Evolutionary conservation across 805 yeast genomes (phyloP).

Genomic region (Allodekkera sacchari): DNA sequence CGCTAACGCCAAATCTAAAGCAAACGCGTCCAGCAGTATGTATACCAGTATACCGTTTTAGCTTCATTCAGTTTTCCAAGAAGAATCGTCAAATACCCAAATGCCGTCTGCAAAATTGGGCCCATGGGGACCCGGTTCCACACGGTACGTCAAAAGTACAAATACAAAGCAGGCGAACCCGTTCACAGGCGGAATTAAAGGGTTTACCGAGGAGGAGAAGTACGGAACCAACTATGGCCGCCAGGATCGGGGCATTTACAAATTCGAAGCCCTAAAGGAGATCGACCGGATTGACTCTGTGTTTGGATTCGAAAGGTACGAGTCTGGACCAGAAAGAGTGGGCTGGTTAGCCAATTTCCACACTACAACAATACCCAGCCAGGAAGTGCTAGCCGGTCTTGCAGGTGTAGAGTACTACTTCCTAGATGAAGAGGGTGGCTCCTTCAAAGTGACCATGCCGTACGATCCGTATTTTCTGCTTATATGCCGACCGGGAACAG

Average conservation of each 20-base stretch:
- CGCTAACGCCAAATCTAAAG: too few relatives aligned
- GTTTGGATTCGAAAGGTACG: slow-evolving; percentile 85
- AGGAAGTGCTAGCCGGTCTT: slow-evolving; percentile 53
- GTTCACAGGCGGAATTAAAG: too few relatives aligned
- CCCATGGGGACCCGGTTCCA: slow-evolving; percentile 19
- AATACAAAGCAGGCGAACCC: too few relatives aligned
- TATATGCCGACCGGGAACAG: slow-evolving; percentile 50
- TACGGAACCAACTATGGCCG: too few relatives aligned
- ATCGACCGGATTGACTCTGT: slow-evolving; percentile 63
- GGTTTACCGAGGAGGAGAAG: too few relatives aligned
- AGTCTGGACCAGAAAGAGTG: slow-evolving; percentile 56
- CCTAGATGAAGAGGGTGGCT: slow-evolving; percentile 93
- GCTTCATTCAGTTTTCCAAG: too few relatives aligned
- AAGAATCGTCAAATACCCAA: too few relatives aligned
- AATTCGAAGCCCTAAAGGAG: slow-evolving; percentile 45
- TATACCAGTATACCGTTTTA: too few relatives aligned
- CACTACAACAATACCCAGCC: slow-evolving; percentile 61
- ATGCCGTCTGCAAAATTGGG: too few relatives aligned
- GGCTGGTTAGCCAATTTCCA: slow-evolving; percentile 98
- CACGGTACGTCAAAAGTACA: slow-evolving; percentile 20
- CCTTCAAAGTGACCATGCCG: slow-evolving; percentile 76
- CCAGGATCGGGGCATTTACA: too few relatives aligned
- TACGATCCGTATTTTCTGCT: slow-evolving; percentile 85
- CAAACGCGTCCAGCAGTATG: too few relatives aligned
- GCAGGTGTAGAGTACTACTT: slow-evolving; percentile 94